Base-by-base conservation (phyloP, 805 yeast genomes). In the Debaryomyces hansenii region DNA sequence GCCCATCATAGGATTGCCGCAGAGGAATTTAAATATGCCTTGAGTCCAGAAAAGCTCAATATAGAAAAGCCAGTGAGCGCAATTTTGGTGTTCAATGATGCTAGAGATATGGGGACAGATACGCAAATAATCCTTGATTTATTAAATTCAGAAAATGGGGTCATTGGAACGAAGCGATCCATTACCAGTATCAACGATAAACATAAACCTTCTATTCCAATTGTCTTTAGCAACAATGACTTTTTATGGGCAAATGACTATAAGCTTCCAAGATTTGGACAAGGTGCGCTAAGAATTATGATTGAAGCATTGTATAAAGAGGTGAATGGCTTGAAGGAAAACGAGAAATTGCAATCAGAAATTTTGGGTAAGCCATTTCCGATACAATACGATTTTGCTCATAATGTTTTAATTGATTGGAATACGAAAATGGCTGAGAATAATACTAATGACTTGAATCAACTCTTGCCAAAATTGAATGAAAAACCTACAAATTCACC, bases 181-280 rank as follows among this genome's bases (percentile, higher is more conserved):
- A 34, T 47, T 14, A 41, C 48, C 6, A 47, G 53, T 4, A 48
- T 38, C 29, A 45, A 41, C 2, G 38, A 52, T 16, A 37, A 44
- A 6, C 50, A 61, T 15, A 63, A 64, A 10, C 91, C 89, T 37
- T 67, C 80, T 1, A 72, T 86, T 1, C 96, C 94, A 2, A 83
- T 87, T 15, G 79, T 82, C 50, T 90, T 88, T 66, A 85, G 92
- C 37, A 90, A 89, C 65, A 80, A 86, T 59, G 97, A 91, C 65
- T 79, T 88, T 58, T 58, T 86, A 29, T 91, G 96, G 96, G 88
- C 96, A 14, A 90, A 87, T 59, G 90, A 85, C 57, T 91, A 85
- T 63, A 66, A 62, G 12, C 66, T 84, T 45, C 89, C 96, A 18
- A 75, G 97, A 45, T 87, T 89, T 58, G 97, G 97, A 5, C 96